Conservation (phyloP, 306 rosid species). For the Dryas octopetala region DNA sequence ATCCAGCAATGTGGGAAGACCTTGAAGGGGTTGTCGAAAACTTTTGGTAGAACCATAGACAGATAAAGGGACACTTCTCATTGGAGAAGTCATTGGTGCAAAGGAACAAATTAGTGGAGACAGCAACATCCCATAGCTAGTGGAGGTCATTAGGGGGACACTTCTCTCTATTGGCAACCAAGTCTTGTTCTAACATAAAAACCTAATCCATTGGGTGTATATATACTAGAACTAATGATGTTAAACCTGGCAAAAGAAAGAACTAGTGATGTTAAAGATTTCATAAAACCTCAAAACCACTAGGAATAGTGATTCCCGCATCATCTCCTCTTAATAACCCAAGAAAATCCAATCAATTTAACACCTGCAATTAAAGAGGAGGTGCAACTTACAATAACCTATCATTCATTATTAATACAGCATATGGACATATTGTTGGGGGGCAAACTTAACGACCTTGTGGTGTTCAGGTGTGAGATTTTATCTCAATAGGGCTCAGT, state of each 20-base stretch:
- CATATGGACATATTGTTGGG: too few species aligned
- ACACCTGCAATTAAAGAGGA: neutral
- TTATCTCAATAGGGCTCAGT: neutral
- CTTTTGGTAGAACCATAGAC: neutral
- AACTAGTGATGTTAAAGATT: neutral
- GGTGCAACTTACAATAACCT: neutral
- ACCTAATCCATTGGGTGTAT: neutral
- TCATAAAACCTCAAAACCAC: neutral
- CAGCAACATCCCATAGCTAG: neutral
- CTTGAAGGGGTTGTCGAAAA: neutral
- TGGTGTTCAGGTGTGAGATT: neutral
- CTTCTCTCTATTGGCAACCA: neutral
- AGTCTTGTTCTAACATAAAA: neutral
- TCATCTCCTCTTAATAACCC: neutral
- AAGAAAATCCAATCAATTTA: neutral
- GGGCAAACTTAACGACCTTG: neutral
- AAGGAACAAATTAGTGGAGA: neutral
- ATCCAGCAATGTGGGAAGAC: neutral
- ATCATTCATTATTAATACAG: neutral
- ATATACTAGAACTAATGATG: neutral
- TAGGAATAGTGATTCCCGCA: neutral
- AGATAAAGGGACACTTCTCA: too few species aligned
- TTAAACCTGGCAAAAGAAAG: too few species aligned
- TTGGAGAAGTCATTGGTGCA: neutral
- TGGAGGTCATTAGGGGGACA: neutral